Evolutionary conservation across 169 alveolate species (phyloP).

Genomic region (Plasmodium sp.): DNA sequence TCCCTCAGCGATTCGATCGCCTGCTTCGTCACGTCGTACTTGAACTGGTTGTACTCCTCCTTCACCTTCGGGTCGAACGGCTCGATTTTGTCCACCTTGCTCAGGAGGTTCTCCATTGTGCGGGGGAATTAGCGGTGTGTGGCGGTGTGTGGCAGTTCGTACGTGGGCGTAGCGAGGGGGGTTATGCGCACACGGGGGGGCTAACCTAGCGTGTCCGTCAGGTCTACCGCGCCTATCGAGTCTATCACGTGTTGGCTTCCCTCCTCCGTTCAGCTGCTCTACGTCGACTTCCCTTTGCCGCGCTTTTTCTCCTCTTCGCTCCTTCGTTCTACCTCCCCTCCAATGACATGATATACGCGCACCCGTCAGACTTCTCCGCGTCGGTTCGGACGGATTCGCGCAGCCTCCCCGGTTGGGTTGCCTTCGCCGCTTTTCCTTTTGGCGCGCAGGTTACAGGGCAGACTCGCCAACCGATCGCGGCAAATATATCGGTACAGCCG

Average conservation of each 20-base stretch:
- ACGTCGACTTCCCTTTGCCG: background rate
- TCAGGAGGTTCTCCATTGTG: slow-evolving; percentile 17
- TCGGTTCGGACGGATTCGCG: background rate
- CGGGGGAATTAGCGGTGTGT: background rate
- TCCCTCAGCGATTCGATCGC: slow-evolving; percentile 88
- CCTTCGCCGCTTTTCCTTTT: background rate
- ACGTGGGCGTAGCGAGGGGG: too few species aligned
- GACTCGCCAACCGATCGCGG: background rate
- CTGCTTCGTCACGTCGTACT: slow-evolving; percentile 86
- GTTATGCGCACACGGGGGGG: too few species aligned
- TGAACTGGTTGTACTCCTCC: slow-evolving; percentile 85
- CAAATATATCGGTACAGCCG: background rate
- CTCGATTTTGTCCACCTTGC: slow-evolving; percentile 83
- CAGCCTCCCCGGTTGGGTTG: background rate
- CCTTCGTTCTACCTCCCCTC: background rate
- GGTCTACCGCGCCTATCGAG: background rate
- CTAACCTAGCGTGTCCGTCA: background rate
- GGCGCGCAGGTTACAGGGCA: background rate
- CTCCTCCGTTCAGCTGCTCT: background rate
- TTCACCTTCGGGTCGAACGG: slow-evolving; percentile 84
- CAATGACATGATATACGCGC: background rate
- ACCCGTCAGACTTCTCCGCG: background rate
- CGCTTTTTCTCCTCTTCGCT: background rate
- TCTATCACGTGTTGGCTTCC: background rate
- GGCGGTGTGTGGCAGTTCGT: background rate